Evolutionary conservation across 1,139 yeast species (phyloP).

Genomic region (Scheffersomyces titani): DNA sequence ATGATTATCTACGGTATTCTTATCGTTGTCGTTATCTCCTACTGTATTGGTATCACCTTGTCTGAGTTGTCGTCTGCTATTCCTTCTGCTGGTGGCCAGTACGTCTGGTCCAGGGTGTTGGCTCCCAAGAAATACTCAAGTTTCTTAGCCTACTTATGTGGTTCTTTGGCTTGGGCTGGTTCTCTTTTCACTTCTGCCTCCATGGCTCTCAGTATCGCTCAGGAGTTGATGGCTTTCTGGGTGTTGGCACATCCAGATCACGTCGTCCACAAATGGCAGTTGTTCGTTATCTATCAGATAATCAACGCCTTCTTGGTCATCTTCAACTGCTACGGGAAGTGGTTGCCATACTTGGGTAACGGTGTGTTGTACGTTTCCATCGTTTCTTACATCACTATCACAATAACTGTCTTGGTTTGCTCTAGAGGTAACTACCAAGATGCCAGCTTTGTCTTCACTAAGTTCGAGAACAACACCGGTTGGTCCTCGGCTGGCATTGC

Average conservation of each 20-base stretch:
- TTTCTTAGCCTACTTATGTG: conserved; percentile 58
- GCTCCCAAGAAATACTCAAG: conserved; percentile 53
- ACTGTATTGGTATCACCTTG: conserved; percentile 53
- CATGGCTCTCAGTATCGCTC: conserved; percentile 55
- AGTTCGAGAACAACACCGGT: conserved; percentile 65
- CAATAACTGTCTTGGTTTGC: conserved; percentile 57
- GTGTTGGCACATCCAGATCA: conserved; percentile 45
- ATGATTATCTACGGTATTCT: conserved; percentile 67
- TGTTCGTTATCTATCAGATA: conserved; percentile 53
- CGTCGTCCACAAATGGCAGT: conserved; percentile 54
- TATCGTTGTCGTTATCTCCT: conserved; percentile 55
- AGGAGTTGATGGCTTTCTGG: conserved; percentile 58
- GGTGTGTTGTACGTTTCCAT: conserved; percentile 57
- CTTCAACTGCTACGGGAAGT: conserved; percentile 59
- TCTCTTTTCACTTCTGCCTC: conserved; percentile 61
- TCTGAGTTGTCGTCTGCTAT: conserved; percentile 58
- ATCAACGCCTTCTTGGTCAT: conserved; percentile 42
- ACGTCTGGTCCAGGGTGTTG: conserved; percentile 60
- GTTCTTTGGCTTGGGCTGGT: conserved; percentile 62
- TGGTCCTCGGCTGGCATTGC: conserved; percentile 63
- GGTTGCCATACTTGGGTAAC: conserved; percentile 54
- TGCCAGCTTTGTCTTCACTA: conserved; percentile 61
- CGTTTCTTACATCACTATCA: conserved; percentile 53
- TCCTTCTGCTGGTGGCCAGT: conserved; percentile 70
- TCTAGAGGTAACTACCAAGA: conserved; percentile 56